A percentile compares a stretch with the other conserved stretches of the same genome.
Evolutionary conservation across 2,329 filamentous ascomycete genomes (phyloP).

Genomic region (Alternaria ventricosa): DNA sequence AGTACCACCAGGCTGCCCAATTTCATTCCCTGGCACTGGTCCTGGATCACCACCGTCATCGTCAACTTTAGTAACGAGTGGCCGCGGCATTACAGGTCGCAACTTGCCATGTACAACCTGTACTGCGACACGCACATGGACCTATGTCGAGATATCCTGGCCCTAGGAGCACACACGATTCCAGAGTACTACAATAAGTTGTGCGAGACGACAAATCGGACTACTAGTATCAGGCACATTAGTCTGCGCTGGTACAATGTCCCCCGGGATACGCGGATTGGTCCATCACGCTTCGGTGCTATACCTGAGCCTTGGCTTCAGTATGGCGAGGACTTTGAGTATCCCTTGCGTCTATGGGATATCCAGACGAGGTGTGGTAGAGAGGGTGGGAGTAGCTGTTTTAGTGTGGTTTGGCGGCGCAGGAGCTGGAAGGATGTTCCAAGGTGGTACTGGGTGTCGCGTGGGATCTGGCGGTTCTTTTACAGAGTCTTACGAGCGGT

Average conservation of each 20-base stretch:
- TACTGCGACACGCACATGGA: not conserved
- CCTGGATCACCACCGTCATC: not conserved
- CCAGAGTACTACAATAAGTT: not conserved
- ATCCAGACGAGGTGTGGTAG: not conserved
- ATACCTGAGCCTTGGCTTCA: not conserved
- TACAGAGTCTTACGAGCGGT: not conserved
- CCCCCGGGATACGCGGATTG: not conserved
- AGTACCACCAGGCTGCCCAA: rapidly evolving
- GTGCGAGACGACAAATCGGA: not conserved
- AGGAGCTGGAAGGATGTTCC: not conserved
- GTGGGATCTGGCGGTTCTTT: not conserved
- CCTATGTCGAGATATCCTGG: not conserved
- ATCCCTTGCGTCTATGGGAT: not conserved
- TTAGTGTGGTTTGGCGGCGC: not conserved
- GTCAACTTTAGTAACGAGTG: not conserved
- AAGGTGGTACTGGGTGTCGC: not conserved
- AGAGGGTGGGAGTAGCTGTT: not conserved
- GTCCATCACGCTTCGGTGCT: not conserved
- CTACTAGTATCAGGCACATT: not conserved
- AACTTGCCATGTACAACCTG: not conserved
- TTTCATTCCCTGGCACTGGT: not conserved
- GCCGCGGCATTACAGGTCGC: not conserved
- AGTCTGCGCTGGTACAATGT: not conserved
- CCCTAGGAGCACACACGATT: not conserved
- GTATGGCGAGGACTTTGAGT: not conserved